Percentiles rank a stretch among this genome's conserved stretches.
Evolutionary conservation across 352 stramenopile genomes (phyloP).

Genomic region (Phytophthora capsici): DNA sequence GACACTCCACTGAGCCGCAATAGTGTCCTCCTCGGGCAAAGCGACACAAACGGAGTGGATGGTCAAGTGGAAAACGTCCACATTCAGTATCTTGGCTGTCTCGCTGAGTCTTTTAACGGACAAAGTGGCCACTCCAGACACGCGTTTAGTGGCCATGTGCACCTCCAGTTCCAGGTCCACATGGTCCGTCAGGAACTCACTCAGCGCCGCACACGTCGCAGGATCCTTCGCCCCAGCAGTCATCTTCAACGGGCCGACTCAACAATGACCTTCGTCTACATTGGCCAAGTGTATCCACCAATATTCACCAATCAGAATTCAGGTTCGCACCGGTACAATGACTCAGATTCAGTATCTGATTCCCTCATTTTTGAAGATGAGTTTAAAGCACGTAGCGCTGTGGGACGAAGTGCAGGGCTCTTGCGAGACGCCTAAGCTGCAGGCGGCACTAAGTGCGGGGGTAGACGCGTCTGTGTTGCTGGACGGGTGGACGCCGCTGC

Average conservation of each 20-base stretch:
- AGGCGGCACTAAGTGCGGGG: conserved; percentile 33
- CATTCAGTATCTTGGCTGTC: conserved; percentile 28
- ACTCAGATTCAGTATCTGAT: conserved; percentile 8
- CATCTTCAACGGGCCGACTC: conserved; percentile 6
- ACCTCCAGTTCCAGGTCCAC: conserved; percentile 58
- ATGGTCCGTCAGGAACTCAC: conserved; percentile 60
- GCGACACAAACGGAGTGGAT: conserved; percentile 54
- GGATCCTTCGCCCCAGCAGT: conserved; percentile 42
- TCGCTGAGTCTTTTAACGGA: conserved; percentile 35
- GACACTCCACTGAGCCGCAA: conserved; percentile 45
- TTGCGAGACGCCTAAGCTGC: conserved; percentile 50
- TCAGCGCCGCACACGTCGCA: conserved; percentile 64
- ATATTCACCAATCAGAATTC: conserved; percentile 12
- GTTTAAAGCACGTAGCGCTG: conserved; percentile 43
- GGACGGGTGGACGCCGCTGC: conserved; percentile 83
- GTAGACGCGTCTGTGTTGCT: conserved; percentile 32
- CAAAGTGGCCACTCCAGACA: conserved; percentile 48
- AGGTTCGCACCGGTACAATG: neutral
- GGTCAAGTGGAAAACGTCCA: conserved; percentile 71
- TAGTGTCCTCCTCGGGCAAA: conserved; percentile 17
- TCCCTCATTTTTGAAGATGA: conserved; percentile 31
- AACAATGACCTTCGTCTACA: conserved; percentile 26
- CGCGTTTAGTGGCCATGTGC: conserved; percentile 36
- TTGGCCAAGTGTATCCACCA: no score
- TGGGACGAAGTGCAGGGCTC: conserved; percentile 79